A percentile compares a stretch with the other conserved stretches of the same genome.
Evolutionary conservation across 2,329 filamentous ascomycete genomes (phyloP).

Genomic region (Aspergillus aculeatus): DNA sequence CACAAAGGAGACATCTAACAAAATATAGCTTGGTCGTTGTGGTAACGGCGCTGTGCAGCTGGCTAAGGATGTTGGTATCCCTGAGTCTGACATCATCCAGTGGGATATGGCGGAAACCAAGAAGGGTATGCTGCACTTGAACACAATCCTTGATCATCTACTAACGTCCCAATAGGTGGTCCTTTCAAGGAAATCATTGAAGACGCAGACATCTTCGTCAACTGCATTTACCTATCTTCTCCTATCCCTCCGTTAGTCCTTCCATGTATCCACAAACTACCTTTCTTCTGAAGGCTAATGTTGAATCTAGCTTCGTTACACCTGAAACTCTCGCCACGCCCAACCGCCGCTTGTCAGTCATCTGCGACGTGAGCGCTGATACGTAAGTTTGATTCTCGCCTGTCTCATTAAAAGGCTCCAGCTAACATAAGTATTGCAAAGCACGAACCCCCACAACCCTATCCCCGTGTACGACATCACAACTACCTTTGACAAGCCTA

Average conservation of each 20-base stretch:
- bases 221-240: conserved; percentile 82
- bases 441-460: conserved; percentile 50
- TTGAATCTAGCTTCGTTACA: conserved; percentile 64
- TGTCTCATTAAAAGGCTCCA: neutral
- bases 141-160: neutral
- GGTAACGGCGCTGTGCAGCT: conserved; percentile 81
- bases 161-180: conserved; percentile 50
- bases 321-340: conserved; percentile 64
- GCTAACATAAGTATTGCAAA: conserved; percentile 18
- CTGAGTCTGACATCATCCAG: conserved; percentile 65
- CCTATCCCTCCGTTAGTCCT: conserved; percentile 63
- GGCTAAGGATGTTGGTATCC: conserved; percentile 70
- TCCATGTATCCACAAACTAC: neutral
- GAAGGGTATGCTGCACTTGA: conserved; percentile 46
- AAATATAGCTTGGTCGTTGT: conserved; percentile 58
- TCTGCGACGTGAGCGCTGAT: conserved; percentile 67
- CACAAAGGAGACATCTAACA: neutral
- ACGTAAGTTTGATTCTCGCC: conserved; percentile 27
- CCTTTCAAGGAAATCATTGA: conserved; percentile 77
- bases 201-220: conserved; percentile 69
- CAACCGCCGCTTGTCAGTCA: conserved; percentile 71
- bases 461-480: conserved; percentile 77
- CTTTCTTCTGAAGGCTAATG: neutral
- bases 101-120: conserved; percentile 81
- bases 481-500: conserved; percentile 87